Conservation (phyloP, 2,329 filamentous ascomycete species). For the Fusarium agapanthi region DNA sequence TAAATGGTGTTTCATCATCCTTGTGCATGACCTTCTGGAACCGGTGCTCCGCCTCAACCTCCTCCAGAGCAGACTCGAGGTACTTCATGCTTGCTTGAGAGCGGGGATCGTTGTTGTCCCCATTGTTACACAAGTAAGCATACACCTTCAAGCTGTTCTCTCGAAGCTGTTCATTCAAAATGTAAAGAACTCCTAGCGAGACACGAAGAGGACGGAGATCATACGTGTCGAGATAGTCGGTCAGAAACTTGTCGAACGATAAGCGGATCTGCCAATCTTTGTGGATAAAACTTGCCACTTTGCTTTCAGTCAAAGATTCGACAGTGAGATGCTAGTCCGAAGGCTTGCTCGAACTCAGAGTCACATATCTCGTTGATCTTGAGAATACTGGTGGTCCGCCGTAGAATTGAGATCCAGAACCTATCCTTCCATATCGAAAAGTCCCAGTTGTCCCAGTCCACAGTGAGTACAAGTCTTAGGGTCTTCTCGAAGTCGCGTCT, state of each 20-base stretch:
- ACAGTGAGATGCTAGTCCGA: background rate
- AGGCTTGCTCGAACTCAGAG: background rate
- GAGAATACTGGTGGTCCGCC: accelerated
- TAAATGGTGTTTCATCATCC: background rate
- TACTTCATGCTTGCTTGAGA: background rate
- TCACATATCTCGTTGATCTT: background rate
- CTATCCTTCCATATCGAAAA: background rate
- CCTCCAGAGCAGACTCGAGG: background rate
- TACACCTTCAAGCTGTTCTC: accelerated
- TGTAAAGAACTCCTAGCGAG: accelerated
- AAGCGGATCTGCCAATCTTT: background rate
- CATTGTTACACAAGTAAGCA: accelerated
- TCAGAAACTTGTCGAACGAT: background rate
- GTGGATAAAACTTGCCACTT: accelerated
- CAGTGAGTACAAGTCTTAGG: accelerated
- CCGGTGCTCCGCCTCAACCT: background rate
- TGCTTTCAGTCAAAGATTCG: background rate
- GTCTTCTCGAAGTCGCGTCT: background rate
- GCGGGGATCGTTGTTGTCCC: background rate
- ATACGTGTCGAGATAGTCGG: accelerated
- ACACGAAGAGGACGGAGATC: accelerated
- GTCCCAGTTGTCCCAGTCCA: background rate
- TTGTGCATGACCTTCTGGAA: background rate
- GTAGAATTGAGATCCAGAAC: background rate
- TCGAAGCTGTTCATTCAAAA: accelerated